Percentiles rank a stretch among this genome's conserved stretches.
Conservation (phyloP, 805 yeast species). For the Geotrichum ghanense region DNA sequence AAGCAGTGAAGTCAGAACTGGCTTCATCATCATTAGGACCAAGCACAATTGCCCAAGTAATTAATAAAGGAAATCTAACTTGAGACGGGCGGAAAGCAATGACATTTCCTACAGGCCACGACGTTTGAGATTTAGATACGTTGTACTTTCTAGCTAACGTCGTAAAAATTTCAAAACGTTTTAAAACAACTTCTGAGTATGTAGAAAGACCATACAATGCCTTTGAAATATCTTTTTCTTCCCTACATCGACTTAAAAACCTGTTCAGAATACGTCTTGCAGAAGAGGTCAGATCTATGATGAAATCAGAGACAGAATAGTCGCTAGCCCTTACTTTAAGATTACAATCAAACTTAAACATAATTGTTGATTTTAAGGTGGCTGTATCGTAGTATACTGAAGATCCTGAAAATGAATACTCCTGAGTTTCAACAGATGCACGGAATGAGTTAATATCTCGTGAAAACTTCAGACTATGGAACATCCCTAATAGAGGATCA, state of each 20-base stretch:
- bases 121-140: not conserved
- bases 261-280: not conserved
- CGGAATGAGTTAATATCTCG: not conserved
- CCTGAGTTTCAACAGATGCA: not conserved
- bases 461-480: not conserved
- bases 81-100: not conserved
- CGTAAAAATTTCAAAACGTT: not conserved
- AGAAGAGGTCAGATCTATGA: not conserved
- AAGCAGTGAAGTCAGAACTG: not conserved
- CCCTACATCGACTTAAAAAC: not conserved
- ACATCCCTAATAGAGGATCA: not conserved
- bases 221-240: not conserved
- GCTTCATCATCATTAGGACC: not conserved
- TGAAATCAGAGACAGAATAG: not conserved
- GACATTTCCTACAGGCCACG: conserved; percentile 2
- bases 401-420: not conserved
- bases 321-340: not conserved
- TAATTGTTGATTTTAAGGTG: not conserved
- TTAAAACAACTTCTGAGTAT: not conserved
- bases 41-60: not conserved
- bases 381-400: not conserved
- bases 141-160: not conserved
- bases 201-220: not conserved
- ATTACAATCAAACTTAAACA: not conserved
- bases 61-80: not conserved